Base-by-base conservation (phyloP, 352 stramenopile species). In the Phytophthora fragariaefolia region DNA sequence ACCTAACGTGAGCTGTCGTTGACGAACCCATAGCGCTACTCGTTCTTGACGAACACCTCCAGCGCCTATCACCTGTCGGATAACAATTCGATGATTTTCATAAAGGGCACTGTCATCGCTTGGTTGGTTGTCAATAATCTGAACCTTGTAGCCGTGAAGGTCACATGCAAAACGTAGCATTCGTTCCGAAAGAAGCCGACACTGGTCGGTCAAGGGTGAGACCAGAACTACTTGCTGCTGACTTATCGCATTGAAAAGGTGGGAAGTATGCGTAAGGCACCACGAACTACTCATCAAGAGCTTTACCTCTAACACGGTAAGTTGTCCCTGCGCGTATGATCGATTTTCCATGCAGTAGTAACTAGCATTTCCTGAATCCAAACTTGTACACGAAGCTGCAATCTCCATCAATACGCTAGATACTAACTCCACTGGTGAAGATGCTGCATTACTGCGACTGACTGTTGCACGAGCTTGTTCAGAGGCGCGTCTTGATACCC, bases 141-240 rank as follows among this genome's bases (percentile, higher is more conserved):
- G 68, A 3, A 85, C 58, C 30, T 80, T 71, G n/a, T 77, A 73
- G 1, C 73, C 75, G 28, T 79, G 66, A 6, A 81, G 24, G 57
- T 74, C 71, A 10, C 77, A 83, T 15, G 69, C 69, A 17, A 85
- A 83, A 24, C 57, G 66, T 22, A 82, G 27, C 20, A 85, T 32
- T 24, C 58, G 63, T n/a, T 73, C 57, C 0, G 58, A 38, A 2
- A 83, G 18, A 1, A 61, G 22, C 6, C 49, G 40, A 10, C 55
- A 50, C 9, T 66, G 15, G 7, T 42, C 36, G 3, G 51, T 50
- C 6, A 45, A n/a, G 2, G 72, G 48, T 2, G 61, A 80, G 15
- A 85, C 36, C 6, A 83, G 42, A 3, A 83, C 12, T 2, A 79
- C 34, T 10, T 73, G 62, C 9, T 77, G 60, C 22, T 62, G 56